phyloP scores from a whole-genome alignment of 176 grass and related monocot species.

The Coix lacrymajobi region DNA sequence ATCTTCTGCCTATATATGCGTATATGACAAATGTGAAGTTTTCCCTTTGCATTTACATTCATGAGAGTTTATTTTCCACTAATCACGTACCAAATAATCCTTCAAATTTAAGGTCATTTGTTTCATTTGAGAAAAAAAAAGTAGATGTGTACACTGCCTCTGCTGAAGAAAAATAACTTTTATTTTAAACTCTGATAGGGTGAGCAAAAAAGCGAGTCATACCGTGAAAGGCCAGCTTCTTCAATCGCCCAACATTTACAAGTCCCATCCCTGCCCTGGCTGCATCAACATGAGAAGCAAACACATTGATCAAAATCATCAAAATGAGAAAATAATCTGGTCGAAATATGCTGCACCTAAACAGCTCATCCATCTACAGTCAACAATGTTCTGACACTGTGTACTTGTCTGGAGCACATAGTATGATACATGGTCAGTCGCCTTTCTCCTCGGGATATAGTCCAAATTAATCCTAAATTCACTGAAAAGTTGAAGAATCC shows the following conservation, averaged over 20 bases:
- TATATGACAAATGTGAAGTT: not conserved
- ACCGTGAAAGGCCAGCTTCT: conserved; percentile 79
- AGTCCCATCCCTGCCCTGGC: conserved; percentile 90
- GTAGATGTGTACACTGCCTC: not conserved
- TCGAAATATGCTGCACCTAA: not conserved
- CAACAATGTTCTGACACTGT: not conserved
- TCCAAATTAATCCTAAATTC: not conserved
- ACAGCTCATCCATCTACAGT: not conserved
- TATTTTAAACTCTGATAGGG: not conserved
- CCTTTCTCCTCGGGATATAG: not conserved
- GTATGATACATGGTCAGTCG: not conserved
- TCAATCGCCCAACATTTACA: conserved; percentile 93
- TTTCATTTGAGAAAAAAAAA: not conserved
- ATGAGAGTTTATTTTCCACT: not conserved
- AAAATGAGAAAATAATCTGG: not conserved
- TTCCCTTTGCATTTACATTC: not conserved
- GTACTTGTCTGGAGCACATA: not conserved
- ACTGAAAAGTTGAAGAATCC: not conserved
- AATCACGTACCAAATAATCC: not conserved
- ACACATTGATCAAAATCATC: conserved; percentile 1
- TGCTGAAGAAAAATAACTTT: not conserved
- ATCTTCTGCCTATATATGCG: not conserved
- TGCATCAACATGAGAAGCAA: conserved; percentile 24
- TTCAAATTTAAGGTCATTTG: not conserved
- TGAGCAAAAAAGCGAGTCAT: not conserved